Percentiles rank a stretch among this genome's conserved stretches.
phyloP scores from a whole-genome alignment of 2,329 filamentous ascomycete genomes.

The Fusarium domesticum region DNA sequence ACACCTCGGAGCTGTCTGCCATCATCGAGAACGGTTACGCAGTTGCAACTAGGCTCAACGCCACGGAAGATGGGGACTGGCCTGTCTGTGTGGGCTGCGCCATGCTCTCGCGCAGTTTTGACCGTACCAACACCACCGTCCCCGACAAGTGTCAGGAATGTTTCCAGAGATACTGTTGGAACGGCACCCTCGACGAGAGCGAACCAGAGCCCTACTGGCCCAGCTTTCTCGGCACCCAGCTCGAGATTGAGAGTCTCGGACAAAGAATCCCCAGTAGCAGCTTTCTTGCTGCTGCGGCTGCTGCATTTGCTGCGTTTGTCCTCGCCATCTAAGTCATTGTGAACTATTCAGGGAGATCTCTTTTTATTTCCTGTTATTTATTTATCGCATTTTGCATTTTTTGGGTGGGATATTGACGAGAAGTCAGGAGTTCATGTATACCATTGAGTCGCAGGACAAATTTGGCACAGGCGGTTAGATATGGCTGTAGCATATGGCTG shows the following conservation, averaged over 20 bases:
- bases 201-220: slow-evolving; percentile 36
- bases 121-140: slow-evolving; percentile 64
- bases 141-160: slow-evolving; percentile 73
- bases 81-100: slow-evolving; percentile 84
- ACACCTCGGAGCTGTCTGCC: slow-evolving; percentile 63
- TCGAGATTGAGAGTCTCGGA: slow-evolving; percentile 27
- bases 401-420: slow-evolving; percentile 6
- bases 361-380: too few species aligned
- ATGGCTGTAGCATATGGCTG: too few species aligned
- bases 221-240: slow-evolving; percentile 23
- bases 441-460: too few species aligned
- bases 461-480: too few species aligned
- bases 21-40: slow-evolving; percentile 88
- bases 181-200: slow-evolving; percentile 59
- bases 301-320: slow-evolving; percentile 20
- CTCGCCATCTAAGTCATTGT: slow-evolving; percentile 17
- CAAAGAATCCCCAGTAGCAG: slow-evolving; percentile 14
- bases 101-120: slow-evolving; percentile 71
- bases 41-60: slow-evolving; percentile 78
- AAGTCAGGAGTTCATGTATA: slow-evolving; percentile 18
- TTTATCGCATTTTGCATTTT: neutral
- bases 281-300: slow-evolving; percentile 13
- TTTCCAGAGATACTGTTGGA: slow-evolving; percentile 87
- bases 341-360: too few species aligned
- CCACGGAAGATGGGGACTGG: slow-evolving; percentile 72